A percentile compares a stretch with the other conserved stretches of the same genome.
These are phyloP conservation scores for Clausena lansium DNA, from an alignment of 345 rosid species.

Conservation along the genomic window DNA sequence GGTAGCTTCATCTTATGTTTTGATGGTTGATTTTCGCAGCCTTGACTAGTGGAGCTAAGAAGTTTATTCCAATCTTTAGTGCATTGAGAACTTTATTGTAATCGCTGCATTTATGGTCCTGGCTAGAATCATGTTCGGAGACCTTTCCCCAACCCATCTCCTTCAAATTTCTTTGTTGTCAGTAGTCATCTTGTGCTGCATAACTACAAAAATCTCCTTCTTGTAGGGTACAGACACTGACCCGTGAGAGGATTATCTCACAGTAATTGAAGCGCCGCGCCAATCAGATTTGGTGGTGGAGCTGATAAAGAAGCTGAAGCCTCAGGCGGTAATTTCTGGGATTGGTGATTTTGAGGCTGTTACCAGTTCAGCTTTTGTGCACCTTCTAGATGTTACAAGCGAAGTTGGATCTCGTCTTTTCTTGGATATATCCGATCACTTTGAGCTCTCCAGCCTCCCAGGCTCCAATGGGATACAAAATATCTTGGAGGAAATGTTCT, in stretches of 20 bases:
- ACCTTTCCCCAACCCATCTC: neutral
- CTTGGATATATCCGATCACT: slow-evolving; percentile 89
- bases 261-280: slow-evolving; percentile 94
- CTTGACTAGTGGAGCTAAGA: neutral
- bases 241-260: slow-evolving; percentile 50
- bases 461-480: slow-evolving; percentile 77
- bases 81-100: neutral
- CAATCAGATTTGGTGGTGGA: slow-evolving; percentile 91
- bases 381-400: slow-evolving; percentile 70
- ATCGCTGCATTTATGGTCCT: neutral
- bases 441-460: slow-evolving; percentile 95
- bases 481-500: slow-evolving; percentile 67
- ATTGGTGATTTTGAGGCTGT: slow-evolving; percentile 86
- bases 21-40: neutral
- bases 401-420: slow-evolving; percentile 81
- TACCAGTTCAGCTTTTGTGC: slow-evolving; percentile 87
- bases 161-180: neutral
- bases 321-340: slow-evolving; percentile 86
- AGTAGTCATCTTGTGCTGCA: neutral
- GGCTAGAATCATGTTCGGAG: neutral
- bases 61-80: neutral
- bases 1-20: neutral
- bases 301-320: slow-evolving; percentile 82
- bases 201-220: neutral
- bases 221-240: slow-evolving; percentile 46